Evolutionary conservation across 305 asterid species (phyloP).

Genomic region (Fraxinus sp.): DNA sequence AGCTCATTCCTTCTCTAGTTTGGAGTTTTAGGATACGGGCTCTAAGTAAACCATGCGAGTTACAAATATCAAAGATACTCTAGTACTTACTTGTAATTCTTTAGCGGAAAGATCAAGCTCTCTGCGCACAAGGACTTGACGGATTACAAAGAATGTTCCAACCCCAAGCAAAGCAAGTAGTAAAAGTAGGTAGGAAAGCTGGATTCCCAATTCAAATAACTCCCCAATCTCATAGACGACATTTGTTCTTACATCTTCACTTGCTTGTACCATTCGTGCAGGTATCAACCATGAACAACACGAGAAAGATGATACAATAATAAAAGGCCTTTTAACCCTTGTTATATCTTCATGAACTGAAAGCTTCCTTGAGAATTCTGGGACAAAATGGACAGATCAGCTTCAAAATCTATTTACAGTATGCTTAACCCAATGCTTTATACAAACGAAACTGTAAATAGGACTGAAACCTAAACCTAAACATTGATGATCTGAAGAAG

Average conservation of each 20-base stretch:
- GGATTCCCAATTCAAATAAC: constrained; percentile 90
- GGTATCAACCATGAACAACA: constrained; percentile 58
- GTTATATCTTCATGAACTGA: constrained; percentile 34
- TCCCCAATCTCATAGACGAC: constrained; percentile 71
- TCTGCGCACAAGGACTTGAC: constrained; percentile 93
- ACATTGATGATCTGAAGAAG: not conserved
- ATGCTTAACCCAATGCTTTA: not conserved
- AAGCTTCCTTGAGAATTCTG: constrained; percentile 42
- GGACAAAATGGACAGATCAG: constrained; percentile 14
- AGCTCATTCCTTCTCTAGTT: not conserved
- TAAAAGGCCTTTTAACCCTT: constrained; percentile 28
- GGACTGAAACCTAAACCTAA: not conserved
- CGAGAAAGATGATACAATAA: constrained; percentile 39
- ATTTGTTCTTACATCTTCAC: constrained; percentile 49
- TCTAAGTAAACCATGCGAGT: not conserved
- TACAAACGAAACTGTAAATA: not conserved
- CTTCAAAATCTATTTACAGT: not conserved
- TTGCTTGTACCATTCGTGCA: constrained; percentile 63
- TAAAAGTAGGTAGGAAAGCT: constrained; percentile 83
- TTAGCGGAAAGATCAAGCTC: constrained; percentile 99
- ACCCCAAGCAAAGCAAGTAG: constrained; percentile 86
- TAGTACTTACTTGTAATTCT: constrained; percentile 75
- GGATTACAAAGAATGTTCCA: constrained; percentile 82
- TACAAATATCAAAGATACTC: not conserved
- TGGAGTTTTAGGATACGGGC: not conserved